Conservation (phyloP, 1,284 basidiomycete species). For the Microbotryum intermedium region DNA sequence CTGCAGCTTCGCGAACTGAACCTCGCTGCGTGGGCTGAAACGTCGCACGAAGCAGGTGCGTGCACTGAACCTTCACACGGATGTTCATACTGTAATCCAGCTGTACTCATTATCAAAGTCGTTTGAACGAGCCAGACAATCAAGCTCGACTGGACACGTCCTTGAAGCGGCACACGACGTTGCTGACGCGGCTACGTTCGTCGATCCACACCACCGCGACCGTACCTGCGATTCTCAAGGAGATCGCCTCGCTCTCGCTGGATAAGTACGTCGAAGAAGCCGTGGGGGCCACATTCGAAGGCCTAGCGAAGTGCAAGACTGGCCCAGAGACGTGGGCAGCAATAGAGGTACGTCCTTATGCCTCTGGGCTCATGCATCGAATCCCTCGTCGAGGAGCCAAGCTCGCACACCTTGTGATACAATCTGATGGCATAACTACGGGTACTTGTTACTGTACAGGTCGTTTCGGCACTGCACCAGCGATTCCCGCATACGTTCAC, state of each 20-base stretch:
- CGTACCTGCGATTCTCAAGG: constrained; percentile 77
- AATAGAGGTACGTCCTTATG: constrained; percentile 59
- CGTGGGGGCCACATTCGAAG: constrained; percentile 75
- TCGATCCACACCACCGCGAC: constrained; percentile 63
- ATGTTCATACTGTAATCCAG: neutral
- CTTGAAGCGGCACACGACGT: constrained; percentile 82
- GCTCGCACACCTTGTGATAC: neutral
- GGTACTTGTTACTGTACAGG: constrained; percentile 43
- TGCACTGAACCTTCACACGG: neutral
- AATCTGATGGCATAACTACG: neutral
- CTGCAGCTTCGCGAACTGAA: constrained; percentile 11
- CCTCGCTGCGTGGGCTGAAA: constrained; percentile 9
- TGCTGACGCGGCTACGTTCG: constrained; percentile 79
- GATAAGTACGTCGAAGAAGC: constrained; percentile 97
- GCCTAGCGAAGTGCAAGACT: constrained; percentile 71
- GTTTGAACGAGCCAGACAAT: neutral
- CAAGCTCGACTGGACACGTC: constrained; percentile 62
- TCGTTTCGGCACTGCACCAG: constrained; percentile 79
- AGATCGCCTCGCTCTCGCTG: constrained; percentile 76
- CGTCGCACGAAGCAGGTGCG: neutral
- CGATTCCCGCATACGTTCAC: constrained; percentile 76
- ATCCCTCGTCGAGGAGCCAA: neutral
- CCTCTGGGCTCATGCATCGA: neutral
- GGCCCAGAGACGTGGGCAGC: constrained; percentile 86
- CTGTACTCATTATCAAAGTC: neutral